Evolutionary conservation across 2,329 filamentous ascomycete species (phyloP).

Genomic region (Pseudogymnoascus sp.): DNA sequence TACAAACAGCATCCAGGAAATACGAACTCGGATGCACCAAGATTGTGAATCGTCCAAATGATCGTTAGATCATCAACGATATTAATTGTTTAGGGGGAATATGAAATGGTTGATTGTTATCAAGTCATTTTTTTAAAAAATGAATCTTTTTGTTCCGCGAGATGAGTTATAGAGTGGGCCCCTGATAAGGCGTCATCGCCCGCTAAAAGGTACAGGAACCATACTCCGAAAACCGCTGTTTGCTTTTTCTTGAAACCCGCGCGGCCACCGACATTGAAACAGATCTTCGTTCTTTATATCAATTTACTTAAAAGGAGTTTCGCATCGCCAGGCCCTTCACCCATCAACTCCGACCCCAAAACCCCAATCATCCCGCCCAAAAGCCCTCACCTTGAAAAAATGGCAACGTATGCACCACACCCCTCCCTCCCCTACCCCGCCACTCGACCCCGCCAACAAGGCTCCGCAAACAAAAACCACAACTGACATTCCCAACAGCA

Average conservation of each 20-base stretch:
- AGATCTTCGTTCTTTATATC: neutral
- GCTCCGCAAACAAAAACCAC: slow-evolving; percentile 11
- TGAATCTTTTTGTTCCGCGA: neutral
- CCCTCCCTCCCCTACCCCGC: slow-evolving; percentile 25
- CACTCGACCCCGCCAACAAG: slow-evolving; percentile 10
- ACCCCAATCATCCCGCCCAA: neutral
- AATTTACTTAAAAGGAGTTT: neutral
- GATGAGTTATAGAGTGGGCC: neutral
- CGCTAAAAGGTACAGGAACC: slow-evolving; percentile 11
- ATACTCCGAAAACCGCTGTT: neutral
- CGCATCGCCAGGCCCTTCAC: neutral
- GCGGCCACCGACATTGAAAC: neutral
- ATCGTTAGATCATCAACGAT: neutral
- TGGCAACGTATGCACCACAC: slow-evolving; percentile 28
- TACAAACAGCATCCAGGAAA: neutral
- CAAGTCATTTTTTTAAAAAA: no score
- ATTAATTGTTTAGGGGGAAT: neutral
- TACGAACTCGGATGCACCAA: neutral
- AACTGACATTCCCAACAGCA: slow-evolving; percentile 47
- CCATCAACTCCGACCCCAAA: neutral
- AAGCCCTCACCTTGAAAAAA: slow-evolving; percentile 14
- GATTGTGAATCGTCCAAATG: neutral
- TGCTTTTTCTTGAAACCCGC: slow-evolving; percentile 9
- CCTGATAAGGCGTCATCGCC: slow-evolving; percentile 10
- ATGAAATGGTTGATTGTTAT: neutral